Evolutionary conservation across 768 basidiomycete species (phyloP), one percentile per base, ranked within the genome.

Genomic region (Suillus tomentosus): DNA sequence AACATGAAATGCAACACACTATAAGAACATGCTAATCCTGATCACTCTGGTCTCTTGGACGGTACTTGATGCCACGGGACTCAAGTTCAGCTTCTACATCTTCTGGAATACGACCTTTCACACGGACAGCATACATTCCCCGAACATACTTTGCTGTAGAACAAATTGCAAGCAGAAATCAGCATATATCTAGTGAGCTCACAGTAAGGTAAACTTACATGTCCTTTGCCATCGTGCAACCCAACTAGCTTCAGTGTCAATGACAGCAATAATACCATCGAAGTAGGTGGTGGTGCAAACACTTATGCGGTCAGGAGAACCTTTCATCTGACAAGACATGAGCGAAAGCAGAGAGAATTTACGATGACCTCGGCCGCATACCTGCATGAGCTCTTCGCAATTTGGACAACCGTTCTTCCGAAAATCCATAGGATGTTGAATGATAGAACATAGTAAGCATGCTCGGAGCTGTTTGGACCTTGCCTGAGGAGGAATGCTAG

Each of bases 171-270:
- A 63, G n/a, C 43, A 48, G 60, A 57, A 48, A 58, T 51, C 48
- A 60, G 37, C 31, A 51, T 60, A 34, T 17, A 34, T 11, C 9
- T 19, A 24, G 22, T 24, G 27, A 27, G 37, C 22, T n/a, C 11
- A 15, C 24, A 54, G 62, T 37, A 48, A 62, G 22, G 61, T 55
- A 14, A 39, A 83, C 90, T 66, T 69, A 96, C 96, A 87, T 68
- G 91, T 94, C 74, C 96, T 80, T 76, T 99, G 96, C 95, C 96
- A 99, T 68, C 92, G 85, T 8, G 93, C 92, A 7, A 99, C 95
- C 97, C 97, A 99, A 74, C 93, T 95, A 56, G 84, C 83, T 69
- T 92, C 88, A 2, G 96, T 90, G 70, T 92, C 87, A 51, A 95
- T 87, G 55, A 95, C 86, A 0, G 95, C 87, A 67, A 98, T 92